phyloP scores from a whole-genome alignment of 495 filamentous ascomycete genomes.

The Acidiella bohemica region DNA sequence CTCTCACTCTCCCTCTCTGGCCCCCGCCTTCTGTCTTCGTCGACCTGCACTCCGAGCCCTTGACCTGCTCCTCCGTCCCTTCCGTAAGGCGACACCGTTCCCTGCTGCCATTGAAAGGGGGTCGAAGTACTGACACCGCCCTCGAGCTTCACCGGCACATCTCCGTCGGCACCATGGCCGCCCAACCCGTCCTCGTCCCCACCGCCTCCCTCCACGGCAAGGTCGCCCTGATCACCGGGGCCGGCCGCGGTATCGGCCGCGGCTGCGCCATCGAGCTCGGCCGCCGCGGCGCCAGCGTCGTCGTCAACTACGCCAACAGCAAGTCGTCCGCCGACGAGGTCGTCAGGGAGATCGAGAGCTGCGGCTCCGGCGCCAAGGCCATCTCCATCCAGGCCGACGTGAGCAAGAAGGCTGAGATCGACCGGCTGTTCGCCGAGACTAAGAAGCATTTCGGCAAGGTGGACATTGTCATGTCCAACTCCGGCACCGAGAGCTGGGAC shows the following conservation, averaged over 20 bases:
- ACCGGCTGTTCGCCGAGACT: slow-evolving; percentile 47
- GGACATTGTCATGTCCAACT: slow-evolving; percentile 64
- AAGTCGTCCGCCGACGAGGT: slow-evolving; percentile 48
- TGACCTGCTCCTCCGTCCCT: too few species aligned
- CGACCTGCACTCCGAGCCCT: too few species aligned
- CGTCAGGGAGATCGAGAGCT: slow-evolving; percentile 44
- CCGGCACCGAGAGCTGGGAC: slow-evolving; percentile 50
- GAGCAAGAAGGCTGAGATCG: slow-evolving; percentile 49
- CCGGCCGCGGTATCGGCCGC: slow-evolving; percentile 55
- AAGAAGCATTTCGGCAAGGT: slow-evolving; percentile 53
- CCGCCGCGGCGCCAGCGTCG: slow-evolving; percentile 53
- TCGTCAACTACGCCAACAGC: slow-evolving; percentile 65
- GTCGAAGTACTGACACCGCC: too few species aligned
- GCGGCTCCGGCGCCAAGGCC: slow-evolving; percentile 47
- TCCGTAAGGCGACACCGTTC: too few species aligned
- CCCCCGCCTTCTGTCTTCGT: too few species aligned
- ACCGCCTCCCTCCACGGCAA: slow-evolving; percentile 43
- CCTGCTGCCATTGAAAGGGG: too few species aligned
- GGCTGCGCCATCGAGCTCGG: slow-evolving; percentile 67
- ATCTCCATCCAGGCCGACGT: slow-evolving; percentile 59
- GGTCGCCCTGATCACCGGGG: slow-evolving; percentile 62
- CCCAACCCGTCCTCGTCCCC: slow-evolving; percentile 22
- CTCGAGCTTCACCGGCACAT: too few species aligned
- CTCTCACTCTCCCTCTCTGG: too few species aligned
- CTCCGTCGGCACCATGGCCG: slow-evolving; percentile 8